These are phyloP conservation scores for Gamsiella multidivaricata DNA, from an alignment of 192 early-diverging fungal species.

Conservation along the genomic window DNA sequence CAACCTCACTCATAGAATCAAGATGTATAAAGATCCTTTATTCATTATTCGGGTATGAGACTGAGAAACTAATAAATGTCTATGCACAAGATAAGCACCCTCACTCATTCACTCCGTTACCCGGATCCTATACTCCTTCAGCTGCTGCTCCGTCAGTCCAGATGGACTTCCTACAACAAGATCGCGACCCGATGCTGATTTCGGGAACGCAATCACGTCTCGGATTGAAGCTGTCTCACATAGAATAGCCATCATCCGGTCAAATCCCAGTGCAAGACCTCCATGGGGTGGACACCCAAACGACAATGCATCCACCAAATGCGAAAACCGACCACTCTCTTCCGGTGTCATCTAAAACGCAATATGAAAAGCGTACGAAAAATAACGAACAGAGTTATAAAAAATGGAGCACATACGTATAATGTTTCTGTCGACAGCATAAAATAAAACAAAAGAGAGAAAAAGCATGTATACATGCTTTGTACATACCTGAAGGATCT, in stretches of 20 bases:
- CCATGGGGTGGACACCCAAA: conserved; percentile 92
- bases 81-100: not conserved
- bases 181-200: conserved; percentile 83
- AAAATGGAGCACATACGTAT: too few relatives aligned
- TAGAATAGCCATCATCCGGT: conserved; percentile 81
- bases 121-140: conserved; percentile 76
- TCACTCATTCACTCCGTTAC: conserved; percentile 18
- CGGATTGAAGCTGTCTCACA: conserved; percentile 78
- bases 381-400: not conserved
- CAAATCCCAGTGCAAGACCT: conserved; percentile 87
- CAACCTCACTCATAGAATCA: too few relatives aligned
- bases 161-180: conserved; percentile 84
- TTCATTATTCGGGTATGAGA: too few relatives aligned
- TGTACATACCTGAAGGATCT: conserved; percentile 70
- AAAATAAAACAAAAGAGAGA: not conserved
- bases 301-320: conserved; percentile 83
- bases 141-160: conserved; percentile 61
- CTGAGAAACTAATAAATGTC: too few relatives aligned
- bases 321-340: conserved; percentile 75
- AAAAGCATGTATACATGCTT: too few relatives aligned
- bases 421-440: not conserved
- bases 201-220: conserved; percentile 96
- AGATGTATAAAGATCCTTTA: too few relatives aligned
- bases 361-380: not conserved
- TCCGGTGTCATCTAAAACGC: conserved; percentile 59